Evolutionary conservation across 2,329 filamentous ascomycete genomes (phyloP), one percentile per base, ranked within the genome.

Genomic region (Nemania sp.): DNA sequence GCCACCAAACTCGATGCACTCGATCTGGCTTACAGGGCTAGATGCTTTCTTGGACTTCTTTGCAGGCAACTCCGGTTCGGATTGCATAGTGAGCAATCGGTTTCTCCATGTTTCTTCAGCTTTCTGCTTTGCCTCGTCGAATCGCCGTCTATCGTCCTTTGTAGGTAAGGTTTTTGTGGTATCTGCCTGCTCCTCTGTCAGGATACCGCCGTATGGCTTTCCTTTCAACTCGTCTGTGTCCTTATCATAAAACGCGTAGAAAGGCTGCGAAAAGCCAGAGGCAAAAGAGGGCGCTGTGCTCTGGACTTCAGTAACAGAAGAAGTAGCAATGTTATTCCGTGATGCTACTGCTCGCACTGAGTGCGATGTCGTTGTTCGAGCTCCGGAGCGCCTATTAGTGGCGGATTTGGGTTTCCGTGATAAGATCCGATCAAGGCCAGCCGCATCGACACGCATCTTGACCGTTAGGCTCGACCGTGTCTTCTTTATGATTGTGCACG

Each of bases 1-100:
- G 46, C 91, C 91, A 40, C 94, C 94, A 74, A 99, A 97, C 66
- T 96, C 94, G 75, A 99, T 96, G 73, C 92, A 97, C 72, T 97
- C 95, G 70, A 99, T 97, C 73, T 97, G 94, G 71, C 92, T 97
- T 4, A 91, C 90, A 23, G 91, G 90, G 0, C 90, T 90, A n/a
- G 86, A 84, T 3, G 87, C 77, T 68, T 96, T 96, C 63, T 86
- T 85, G 15, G 83, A 76, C 66, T 84, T 87, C 64, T 84, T 86
- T 19, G 80, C 73, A 12, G 83, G 82, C 14, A 80, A 77, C 39
- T 85, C 84, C n/a, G 77, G 75, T 56, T 83, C 85, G 23, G 82
- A 82, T 61, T 92, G 86, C 66, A 81, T 78, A 6, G 74, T 73
- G 23, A 80, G 78, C 64, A 74, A 78, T 60, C 77, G 84, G 71